phyloP scores from a whole-genome alignment of 306 rosid genomes.

The Corylus heterophylla region DNA sequence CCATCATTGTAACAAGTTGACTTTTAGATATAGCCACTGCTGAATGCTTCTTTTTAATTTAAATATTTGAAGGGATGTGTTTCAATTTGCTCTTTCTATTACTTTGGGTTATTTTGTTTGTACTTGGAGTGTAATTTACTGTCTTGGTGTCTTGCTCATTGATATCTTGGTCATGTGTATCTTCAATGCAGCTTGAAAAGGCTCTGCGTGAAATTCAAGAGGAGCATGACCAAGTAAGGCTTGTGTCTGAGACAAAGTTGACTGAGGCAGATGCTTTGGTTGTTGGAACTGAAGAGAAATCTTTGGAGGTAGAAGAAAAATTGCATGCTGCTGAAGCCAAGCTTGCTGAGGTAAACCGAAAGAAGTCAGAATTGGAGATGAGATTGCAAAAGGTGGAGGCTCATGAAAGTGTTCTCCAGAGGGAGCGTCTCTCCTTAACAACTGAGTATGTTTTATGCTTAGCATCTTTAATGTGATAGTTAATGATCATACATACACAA shows the following conservation, averaged over 20 bases:
- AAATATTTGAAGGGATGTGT: conserved; percentile 1
- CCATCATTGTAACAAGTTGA: conserved; percentile 12
- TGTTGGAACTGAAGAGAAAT: conserved; percentile 73
- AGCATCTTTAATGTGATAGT: conserved; percentile 4
- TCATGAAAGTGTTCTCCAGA: conserved; percentile 63
- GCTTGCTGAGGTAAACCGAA: conserved; percentile 72
- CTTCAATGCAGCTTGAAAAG: conserved; percentile 68
- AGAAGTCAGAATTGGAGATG: conserved; percentile 68
- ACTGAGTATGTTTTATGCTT: conserved; percentile 56
- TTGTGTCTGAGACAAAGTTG: conserved; percentile 60
- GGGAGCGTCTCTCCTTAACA: conserved; percentile 63
- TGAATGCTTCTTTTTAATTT: background rate
- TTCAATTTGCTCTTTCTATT: conserved; percentile 1
- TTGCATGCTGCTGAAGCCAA: conserved; percentile 76
- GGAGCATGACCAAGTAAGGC: conserved; percentile 56
- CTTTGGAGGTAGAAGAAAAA: conserved; percentile 58
- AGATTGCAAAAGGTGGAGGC: conserved; percentile 76
- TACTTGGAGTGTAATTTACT: conserved; percentile 1
- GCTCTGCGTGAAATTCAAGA: conserved; percentile 56
- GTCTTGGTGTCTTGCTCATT: conserved; percentile 20
- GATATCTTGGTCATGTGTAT: conserved; percentile 19
- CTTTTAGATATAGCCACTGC: background rate
- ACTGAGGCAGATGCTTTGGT: conserved; percentile 62
- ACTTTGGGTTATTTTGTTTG: conserved; percentile 12
- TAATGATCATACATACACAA: background rate